Evolutionary conservation across 1,139 yeast genomes (phyloP), one percentile per base, ranked within the genome.

Genomic region (Candida tropicalis): DNA sequence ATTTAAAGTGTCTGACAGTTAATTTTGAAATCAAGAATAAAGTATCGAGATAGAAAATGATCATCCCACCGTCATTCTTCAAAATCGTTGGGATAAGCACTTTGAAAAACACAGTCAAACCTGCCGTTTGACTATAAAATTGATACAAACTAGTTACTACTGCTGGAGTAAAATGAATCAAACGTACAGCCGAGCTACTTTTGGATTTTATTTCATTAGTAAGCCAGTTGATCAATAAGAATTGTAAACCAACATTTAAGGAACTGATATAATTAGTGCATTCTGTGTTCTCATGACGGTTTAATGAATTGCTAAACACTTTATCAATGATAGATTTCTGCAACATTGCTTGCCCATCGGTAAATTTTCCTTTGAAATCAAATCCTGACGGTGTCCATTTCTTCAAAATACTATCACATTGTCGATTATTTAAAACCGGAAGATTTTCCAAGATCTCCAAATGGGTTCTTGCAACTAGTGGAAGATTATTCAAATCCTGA

Each of bases 351-450:
- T 65, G 66, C 0, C 73, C 73, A 5, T 43, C 24, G 6, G 67
- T 65, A 43, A 69, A 68, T 35, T 55, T 56, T 5, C 54, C 59
- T 18, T 58, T 58, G 55, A 76, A 66, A 59, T 73, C 56, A 57
- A 60, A 59, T 1, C 63, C 62, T 10, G 55, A 53, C 0, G 59
- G 54, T 7, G 65, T 53, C 75, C 75, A 60, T 58, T 74, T 69
- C 44, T 63, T 68, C 33, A 77, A 55, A 17, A 79, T 77, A 49
- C 70, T 77, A 43, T 73, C 77, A 46, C 79, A 72, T 51, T 77
- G 82, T 32, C 73, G 70, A 51, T 77, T 78, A 45, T 73, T 73
- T 34, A 75, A 51, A 1, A 70, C 73, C 0, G 87, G 87, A 13
- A 84, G 59, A 48, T 81, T 81, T 49, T 71, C 68, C 26, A 84